Conservation (phyloP, 306 rosid genomes). For the Quercus aquifolioides region DNA sequence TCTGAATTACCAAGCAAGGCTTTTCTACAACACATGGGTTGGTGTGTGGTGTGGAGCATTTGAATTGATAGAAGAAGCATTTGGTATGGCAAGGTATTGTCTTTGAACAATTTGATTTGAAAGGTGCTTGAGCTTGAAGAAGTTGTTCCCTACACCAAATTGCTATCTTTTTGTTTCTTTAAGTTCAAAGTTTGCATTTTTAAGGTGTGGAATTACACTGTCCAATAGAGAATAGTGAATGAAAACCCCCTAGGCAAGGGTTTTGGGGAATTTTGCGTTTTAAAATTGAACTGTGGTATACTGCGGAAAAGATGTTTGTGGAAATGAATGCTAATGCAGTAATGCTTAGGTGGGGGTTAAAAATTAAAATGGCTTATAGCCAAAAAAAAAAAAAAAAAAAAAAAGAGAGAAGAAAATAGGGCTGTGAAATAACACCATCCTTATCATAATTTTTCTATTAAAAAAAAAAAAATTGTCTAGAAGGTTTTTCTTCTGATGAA, state of each 20-base stretch:
- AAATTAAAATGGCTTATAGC: too few species aligned
- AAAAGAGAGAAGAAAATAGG: too few species aligned
- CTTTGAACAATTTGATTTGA: slow-evolving; percentile 21
- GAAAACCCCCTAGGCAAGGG: neutral
- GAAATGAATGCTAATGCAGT: too few species aligned
- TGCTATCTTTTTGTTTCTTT: slow-evolving; percentile 25
- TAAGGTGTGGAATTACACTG: neutral
- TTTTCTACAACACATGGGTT: slow-evolving; percentile 11
- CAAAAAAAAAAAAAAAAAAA: too few species aligned
- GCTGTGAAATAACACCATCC: too few species aligned
- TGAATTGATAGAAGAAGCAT: neutral
- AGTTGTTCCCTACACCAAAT: slow-evolving; percentile 28
- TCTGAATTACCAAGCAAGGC: slow-evolving; percentile 10
- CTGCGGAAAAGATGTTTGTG: too few species aligned
- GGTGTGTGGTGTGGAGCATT: neutral
- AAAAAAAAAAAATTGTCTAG: too few species aligned
- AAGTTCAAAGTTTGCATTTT: slow-evolving; percentile 9
- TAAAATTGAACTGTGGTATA: too few species aligned
- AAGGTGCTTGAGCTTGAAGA: slow-evolving; percentile 31
- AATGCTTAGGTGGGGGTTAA: too few species aligned
- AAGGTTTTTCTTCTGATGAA: too few species aligned
- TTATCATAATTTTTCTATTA: too few species aligned
- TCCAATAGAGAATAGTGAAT: neutral
- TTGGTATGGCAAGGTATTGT: slow-evolving; percentile 16
- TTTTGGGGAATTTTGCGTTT: neutral